Conservation (phyloP, 306 rosid genomes). For the Crotalaria pallida region DNA sequence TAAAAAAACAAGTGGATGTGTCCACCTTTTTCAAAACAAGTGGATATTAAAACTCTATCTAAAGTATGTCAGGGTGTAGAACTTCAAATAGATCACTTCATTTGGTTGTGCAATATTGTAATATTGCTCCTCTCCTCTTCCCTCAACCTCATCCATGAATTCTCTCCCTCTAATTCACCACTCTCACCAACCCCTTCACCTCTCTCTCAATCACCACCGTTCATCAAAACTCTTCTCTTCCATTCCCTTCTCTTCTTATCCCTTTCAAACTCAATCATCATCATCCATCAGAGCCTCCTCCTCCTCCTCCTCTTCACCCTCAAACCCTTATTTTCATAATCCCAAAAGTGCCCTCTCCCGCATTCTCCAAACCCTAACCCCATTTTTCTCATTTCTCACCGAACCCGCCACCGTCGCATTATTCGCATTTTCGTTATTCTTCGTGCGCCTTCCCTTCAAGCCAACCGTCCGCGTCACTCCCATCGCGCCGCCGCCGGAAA, state of each 20-base stretch:
- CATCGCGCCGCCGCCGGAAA: slow-evolving; percentile 25
- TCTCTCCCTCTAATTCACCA: slow-evolving; percentile 36
- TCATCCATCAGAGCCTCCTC: slow-evolving; percentile 33
- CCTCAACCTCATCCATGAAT: slow-evolving; percentile 42
- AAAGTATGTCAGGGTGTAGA: too few species aligned
- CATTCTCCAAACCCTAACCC: slow-evolving; percentile 33
- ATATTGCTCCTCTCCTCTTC: too few species aligned
- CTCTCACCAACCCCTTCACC: slow-evolving; percentile 46
- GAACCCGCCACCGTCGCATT: slow-evolving; percentile 47
- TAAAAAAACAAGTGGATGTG: too few species aligned
- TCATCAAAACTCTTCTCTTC: slow-evolving; percentile 34
- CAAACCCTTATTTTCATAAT: neutral
- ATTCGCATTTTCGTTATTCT: slow-evolving; percentile 51
- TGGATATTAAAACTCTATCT: too few species aligned
- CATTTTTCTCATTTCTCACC: slow-evolving; percentile 30
- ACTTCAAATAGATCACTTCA: too few species aligned
- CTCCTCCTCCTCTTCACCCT: neutral
- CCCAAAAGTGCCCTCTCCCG: slow-evolving; percentile 25
- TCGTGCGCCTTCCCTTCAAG: slow-evolving; percentile 37
- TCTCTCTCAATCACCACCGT: slow-evolving; percentile 46
- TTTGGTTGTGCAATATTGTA: too few species aligned
- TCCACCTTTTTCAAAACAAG: too few species aligned
- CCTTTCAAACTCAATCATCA: neutral
- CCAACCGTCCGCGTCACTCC: slow-evolving; percentile 47
- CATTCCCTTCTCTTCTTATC: slow-evolving; percentile 28